phyloP scores from a whole-genome alignment of 1,284 basidiomycete genomes.

The Boletellus dicymbophilus region DNA sequence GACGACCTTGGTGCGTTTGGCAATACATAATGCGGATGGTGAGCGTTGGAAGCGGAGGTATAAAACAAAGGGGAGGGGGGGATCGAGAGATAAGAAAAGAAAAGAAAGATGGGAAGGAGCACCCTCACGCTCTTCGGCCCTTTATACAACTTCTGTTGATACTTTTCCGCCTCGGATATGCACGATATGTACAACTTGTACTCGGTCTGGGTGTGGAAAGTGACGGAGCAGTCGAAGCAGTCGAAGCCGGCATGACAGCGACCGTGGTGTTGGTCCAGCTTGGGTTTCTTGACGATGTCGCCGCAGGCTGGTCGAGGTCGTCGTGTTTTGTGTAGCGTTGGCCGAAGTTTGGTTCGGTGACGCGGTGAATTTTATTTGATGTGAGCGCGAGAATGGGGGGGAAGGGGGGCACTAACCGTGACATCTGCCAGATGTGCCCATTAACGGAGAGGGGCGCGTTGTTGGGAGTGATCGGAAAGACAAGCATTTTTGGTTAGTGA shows the following conservation, averaged over 20 bases:
- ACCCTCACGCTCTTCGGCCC: slow-evolving; percentile 24
- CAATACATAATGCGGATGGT: slow-evolving; percentile 18
- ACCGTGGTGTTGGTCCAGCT: slow-evolving; percentile 71
- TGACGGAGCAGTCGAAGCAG: slow-evolving; percentile 86
- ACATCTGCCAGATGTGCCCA: slow-evolving; percentile 16
- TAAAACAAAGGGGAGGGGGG: too few species aligned
- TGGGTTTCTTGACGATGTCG: slow-evolving; percentile 91
- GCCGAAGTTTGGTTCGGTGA: too few species aligned
- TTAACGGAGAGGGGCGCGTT: too few species aligned
- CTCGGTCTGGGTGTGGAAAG: slow-evolving; percentile 72
- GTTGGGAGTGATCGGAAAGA: too few species aligned
- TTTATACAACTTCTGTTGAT: slow-evolving; percentile 79
- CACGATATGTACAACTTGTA: slow-evolving; percentile 86
- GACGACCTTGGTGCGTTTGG: slow-evolving; percentile 14
- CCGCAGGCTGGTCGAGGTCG: slow-evolving; percentile 62
- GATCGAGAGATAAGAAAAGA: too few species aligned
- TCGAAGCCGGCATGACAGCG: slow-evolving; percentile 73
- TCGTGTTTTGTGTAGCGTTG: background rate
- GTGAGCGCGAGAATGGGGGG: background rate
- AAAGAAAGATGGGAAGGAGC: too few species aligned
- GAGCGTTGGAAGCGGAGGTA: too few species aligned
- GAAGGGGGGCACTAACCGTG: slow-evolving; percentile 14
- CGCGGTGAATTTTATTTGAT: too few species aligned
- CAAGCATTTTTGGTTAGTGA: background rate
- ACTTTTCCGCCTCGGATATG: slow-evolving; percentile 90